Evolutionary conservation across 2,329 filamentous ascomycete species (phyloP), one percentile per base, ranked within the genome.

Genomic region (Beauveria brongniartii): DNA sequence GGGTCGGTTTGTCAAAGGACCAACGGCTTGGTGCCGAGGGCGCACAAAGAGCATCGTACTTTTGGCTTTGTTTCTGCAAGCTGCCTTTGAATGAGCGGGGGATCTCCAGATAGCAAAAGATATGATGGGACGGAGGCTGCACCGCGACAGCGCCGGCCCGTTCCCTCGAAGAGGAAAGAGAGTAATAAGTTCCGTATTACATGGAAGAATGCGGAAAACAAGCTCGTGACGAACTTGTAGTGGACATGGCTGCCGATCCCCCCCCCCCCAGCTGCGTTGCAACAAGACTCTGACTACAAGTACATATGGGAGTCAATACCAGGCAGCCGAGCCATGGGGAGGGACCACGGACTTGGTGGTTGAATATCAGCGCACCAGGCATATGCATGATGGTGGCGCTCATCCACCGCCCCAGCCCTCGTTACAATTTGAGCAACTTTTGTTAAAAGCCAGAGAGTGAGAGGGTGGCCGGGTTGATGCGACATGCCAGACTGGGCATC

Each of bases 401-500:
- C 41, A 41, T 50, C 48, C 57, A 46, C 57, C 56, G 40, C 48
- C 57, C 30, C 50, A 34, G 10, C 50, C 57, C 40, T 59, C 20
- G 30, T 47, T n/a, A 5, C 3, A 34, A 34, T 14, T 34, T 34
- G 30, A 34, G 30, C 30, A 34, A 34, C 30, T 34, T 34, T 34
- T 34, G 22, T 22, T 22, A 22, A 34, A 34, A 10, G 14, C 10
- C 30, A 20, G 10, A 7, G 3, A 14, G 20, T n/a, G 26, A 14
- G 20, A 12, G 51, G 30, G 55, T 44, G 37, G 47, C 40, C 48
- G 47, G n/a, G 50, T 48, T 37, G 51, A 55, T 61, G 58, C 58
- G 50, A 61, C 58, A 61, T 61, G 58, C 51, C 58, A 24, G 28
- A 48, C 58, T 55, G 43, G 58, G 58, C 51, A 48, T 61, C 58